These are phyloP conservation scores for Melocanna baccifera DNA, from an alignment of 176 grass and related monocot species.

Conservation along the genomic window DNA sequence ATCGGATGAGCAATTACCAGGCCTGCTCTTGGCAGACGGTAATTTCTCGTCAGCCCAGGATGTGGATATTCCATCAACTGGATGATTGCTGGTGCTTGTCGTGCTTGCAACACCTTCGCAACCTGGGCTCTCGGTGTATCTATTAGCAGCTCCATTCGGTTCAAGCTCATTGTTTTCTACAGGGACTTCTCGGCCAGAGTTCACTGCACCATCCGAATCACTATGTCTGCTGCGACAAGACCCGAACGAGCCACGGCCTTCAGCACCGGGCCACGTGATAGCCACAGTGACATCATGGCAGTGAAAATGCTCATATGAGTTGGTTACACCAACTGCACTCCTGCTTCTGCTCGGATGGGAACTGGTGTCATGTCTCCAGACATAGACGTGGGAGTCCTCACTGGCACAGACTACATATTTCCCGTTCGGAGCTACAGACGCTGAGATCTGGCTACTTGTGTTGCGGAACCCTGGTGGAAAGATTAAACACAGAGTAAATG, in stretches of 20 bases:
- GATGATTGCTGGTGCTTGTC: conserved; percentile 5
- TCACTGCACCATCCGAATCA: conserved; percentile 44
- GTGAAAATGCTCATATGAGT: conserved; percentile 94
- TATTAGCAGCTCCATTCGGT: conserved; percentile 29
- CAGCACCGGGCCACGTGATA: conserved; percentile 70
- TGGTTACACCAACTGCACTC: conserved; percentile 63
- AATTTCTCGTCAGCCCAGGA: conserved; percentile 54
- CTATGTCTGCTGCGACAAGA: conserved; percentile 46
- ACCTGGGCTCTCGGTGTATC: conserved; percentile 21
- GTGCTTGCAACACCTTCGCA: conserved; percentile 14
- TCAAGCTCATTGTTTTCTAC: conserved; percentile 24
- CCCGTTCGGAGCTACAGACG: conserved; percentile 82
- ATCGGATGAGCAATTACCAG: conserved; percentile 43
- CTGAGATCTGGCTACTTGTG: conserved; percentile 96
- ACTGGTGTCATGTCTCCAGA: conserved; percentile 90
- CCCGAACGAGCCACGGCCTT: conserved; percentile 22
- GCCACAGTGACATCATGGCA: conserved; percentile 81
- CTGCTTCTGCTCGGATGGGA: conserved; percentile 71
- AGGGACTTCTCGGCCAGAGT: conserved; percentile 17
- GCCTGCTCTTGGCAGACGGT: conserved; percentile 47
- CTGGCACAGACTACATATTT: conserved; percentile 89
- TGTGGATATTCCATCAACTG: conserved; percentile 10
- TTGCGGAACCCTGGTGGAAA: conserved; percentile 80
- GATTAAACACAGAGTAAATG: conserved; percentile 5
- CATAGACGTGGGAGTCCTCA: conserved; percentile 90